Evolutionary conservation across 2,329 filamentous ascomycete species (phyloP).

Genomic region (Colletotrichum godetiae): DNA sequence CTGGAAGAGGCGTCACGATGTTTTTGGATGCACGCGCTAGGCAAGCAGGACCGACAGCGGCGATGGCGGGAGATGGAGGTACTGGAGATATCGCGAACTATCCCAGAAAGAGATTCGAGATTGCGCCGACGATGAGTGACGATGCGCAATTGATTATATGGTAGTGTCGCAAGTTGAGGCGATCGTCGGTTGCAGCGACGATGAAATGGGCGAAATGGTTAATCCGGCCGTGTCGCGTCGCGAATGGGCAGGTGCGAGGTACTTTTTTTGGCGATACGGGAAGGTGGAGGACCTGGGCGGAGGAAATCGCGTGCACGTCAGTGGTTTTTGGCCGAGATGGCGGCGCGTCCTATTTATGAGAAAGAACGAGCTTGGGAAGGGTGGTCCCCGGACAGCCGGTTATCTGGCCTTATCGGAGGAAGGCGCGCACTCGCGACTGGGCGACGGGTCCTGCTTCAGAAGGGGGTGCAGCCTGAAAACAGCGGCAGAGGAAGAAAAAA

Average conservation of each 20-base stretch:
- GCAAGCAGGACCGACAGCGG: background rate
- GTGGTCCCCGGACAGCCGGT: constrained; percentile 47
- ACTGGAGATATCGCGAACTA: background rate
- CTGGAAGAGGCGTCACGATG: constrained; percentile 19
- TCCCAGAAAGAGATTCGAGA: background rate
- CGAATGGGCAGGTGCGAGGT: constrained; percentile 10
- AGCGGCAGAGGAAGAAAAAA: constrained; percentile 47
- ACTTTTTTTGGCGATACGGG: constrained; percentile 30
- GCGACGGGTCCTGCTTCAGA: constrained; percentile 26
- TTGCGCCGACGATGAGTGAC: constrained; percentile 8
- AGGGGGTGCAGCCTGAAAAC: constrained; percentile 31
- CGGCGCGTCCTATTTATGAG: constrained; percentile 61
- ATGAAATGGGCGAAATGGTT: constrained; percentile 12
- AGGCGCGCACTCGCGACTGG: constrained; percentile 23
- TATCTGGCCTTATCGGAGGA: constrained; percentile 52
- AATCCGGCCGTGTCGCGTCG: constrained; percentile 26
- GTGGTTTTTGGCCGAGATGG: constrained; percentile 54
- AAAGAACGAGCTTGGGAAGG: constrained; percentile 43
- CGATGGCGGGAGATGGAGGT: constrained; percentile 2
- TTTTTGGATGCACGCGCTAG: background rate
- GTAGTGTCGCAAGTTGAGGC: constrained; percentile 1
- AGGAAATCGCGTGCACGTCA: constrained; percentile 60
- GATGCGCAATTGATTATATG: constrained; percentile 6
- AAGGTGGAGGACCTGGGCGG: constrained; percentile 47
- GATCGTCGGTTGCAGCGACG: constrained; percentile 12